phyloP scores from a whole-genome alignment of 1,139 yeast species.

The Geotrichum reessii region DNA sequence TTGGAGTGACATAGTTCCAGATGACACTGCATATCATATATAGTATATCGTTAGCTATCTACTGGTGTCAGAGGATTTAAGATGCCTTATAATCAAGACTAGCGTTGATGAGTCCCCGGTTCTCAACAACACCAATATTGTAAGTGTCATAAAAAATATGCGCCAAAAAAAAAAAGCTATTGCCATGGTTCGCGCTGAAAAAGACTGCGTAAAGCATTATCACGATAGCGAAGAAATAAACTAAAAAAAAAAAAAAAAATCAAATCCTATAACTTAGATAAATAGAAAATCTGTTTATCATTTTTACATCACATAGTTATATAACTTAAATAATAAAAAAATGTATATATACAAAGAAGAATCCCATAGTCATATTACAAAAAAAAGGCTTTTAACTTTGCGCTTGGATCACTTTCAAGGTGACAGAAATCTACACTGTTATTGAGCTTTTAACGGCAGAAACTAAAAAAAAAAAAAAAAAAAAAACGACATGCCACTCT shows the following conservation, averaged over 20 bases:
- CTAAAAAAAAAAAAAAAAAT: neutral
- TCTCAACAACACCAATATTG: constrained; percentile 56
- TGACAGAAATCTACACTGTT: constrained; percentile 69
- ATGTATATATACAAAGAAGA: no score
- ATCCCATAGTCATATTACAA: no score
- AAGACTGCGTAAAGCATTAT: constrained; percentile 1
- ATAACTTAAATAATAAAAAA: no score
- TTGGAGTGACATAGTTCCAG: constrained; percentile 92
- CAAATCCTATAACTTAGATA: constrained; percentile 49
- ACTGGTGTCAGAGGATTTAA: constrained; percentile 92
- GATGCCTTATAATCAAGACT: constrained; percentile 80
- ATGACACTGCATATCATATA: constrained; percentile 54
- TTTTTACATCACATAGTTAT: no score
- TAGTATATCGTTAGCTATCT: constrained; percentile 68
- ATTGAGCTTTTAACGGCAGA: constrained; percentile 59
- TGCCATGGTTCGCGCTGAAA: constrained; percentile 87
- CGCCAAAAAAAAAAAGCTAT: constrained; percentile 56
- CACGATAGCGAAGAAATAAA: constrained; percentile 25
- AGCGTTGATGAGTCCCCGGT: constrained; percentile 94
- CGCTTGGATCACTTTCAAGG: constrained; percentile 84
- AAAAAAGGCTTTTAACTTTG: constrained; percentile 70
- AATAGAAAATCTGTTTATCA: no score
- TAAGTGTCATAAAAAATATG: constrained; percentile 57
- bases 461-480: no score
- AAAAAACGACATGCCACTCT: constrained; percentile 54